Evolutionary conservation across 2,329 filamentous ascomycete species (phyloP), one percentile per base, ranked within the genome.

Genomic region (Botrytis squamosa): DNA sequence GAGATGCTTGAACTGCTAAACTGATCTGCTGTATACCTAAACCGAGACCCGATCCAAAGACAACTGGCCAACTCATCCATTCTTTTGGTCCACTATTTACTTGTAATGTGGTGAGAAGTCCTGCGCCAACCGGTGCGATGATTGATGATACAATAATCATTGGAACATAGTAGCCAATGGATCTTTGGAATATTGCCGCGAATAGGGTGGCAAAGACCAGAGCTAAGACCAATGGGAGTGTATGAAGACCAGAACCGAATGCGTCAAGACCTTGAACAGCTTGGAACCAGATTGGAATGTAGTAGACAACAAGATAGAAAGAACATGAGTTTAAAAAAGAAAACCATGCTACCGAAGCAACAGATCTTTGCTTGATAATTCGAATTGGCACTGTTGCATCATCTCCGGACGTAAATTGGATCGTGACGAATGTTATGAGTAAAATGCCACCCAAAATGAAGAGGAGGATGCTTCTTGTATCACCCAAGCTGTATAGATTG

Each of bases 241-340:
- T 81, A 33, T 81, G 70, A 73, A 84, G 79, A 42, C 83, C 80
- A 33, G 81, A 81, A 44, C 79, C 85, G 83, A 82, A 77, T 18
- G 77, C 77, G 4, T 82, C 81, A 20, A 83, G 81, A 8, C 81
- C 82, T 70, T 83, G 83, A 74, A 85, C 82, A 8, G 83, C 84
- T 75, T 87, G 85, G 77, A 86, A 86, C 81, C 83, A 86, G 70
- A 85, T 82, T 52, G 87, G 84, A 59, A 85, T 81, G 62, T 83
- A 83, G 46, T 85, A 84, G 74, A 83, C 83, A 72, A 90, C 88
- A 72, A 89, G 52, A 72, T 80, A 83, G 75, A 79, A 81, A 6
- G 77, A 66, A 29, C 76, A 76, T 4, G 76, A 66, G 44, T 83
- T 77, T 65, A 81, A 81, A 63, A 80, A 73, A 4, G 81, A 75